Conservation (phyloP, 805 yeast species). For the Blastobotrys americana region DNA sequence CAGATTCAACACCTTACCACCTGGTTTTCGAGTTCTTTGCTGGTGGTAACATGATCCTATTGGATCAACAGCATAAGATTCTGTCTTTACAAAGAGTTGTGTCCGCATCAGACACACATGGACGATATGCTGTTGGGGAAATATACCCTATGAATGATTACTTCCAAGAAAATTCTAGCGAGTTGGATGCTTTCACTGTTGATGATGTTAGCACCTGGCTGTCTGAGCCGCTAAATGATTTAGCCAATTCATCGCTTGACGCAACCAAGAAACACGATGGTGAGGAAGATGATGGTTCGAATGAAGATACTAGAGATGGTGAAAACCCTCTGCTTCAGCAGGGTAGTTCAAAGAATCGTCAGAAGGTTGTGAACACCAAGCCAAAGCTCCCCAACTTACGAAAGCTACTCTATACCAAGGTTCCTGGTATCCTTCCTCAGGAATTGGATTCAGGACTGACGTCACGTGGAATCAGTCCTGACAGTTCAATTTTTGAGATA, state of each 20-base stretch:
- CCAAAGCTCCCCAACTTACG: conserved; percentile 43
- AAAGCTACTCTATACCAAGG: conserved; percentile 58
- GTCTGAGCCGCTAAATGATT: not conserved
- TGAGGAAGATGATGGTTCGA: conserved; percentile 6
- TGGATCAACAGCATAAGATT: conserved; percentile 63
- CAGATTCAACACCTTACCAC: conserved; percentile 65
- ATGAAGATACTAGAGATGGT: conserved; percentile 1
- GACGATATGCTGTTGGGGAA: conserved; percentile 67
- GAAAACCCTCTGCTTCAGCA: conserved; percentile 1
- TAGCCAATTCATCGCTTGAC: not conserved
- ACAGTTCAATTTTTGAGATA: conserved; percentile 28
- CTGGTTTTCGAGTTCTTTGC: conserved; percentile 88
- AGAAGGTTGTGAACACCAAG: conserved; percentile 9
- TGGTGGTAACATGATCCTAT: conserved; percentile 81
- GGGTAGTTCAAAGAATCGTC: not conserved
- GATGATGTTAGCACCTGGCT: conserved; percentile 12
- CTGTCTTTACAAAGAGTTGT: conserved; percentile 73
- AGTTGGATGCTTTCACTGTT: not conserved
- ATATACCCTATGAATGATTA: conserved; percentile 37
- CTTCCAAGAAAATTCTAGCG: conserved; percentile 6
- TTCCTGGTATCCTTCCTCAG: conserved; percentile 73
- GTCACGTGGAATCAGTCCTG: conserved; percentile 42
- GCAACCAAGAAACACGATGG: not conserved
- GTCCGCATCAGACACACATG: conserved; percentile 48
- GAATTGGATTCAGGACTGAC: conserved; percentile 55